Evolutionary conservation across 1,284 basidiomycete species (phyloP).

Genomic region (Neonothopanus nambi): DNA sequence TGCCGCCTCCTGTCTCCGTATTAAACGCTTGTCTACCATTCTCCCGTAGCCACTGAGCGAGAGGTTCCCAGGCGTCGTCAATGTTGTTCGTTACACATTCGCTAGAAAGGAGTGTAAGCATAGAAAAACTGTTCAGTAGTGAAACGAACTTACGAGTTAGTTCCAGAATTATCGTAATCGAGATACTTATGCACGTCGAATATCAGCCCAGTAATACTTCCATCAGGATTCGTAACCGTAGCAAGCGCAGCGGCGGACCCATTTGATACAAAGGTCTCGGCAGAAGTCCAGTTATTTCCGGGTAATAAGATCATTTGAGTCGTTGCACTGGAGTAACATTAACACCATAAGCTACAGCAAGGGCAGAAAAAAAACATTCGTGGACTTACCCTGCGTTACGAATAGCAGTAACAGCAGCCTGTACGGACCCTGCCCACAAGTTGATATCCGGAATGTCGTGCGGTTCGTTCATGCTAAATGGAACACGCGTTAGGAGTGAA

Average conservation of each 20-base stretch:
- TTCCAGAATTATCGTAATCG: slow-evolving; percentile 53
- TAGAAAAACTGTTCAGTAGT: too few species aligned
- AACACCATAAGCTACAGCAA: too few species aligned
- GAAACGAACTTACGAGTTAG: slow-evolving; percentile 38
- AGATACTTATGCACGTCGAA: slow-evolving; percentile 70
- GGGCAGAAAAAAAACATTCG: neutral
- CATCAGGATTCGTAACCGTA: slow-evolving; percentile 54
- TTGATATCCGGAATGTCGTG: slow-evolving; percentile 48
- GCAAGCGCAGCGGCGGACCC: slow-evolving; percentile 55
- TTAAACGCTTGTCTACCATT: slow-evolving; percentile 62
- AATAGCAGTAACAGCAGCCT: slow-evolving; percentile 57
- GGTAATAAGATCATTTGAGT: slow-evolving; percentile 55
- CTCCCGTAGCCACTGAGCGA: slow-evolving; percentile 49
- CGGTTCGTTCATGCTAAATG: slow-evolving; percentile 54
- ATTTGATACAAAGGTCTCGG: slow-evolving; percentile 50
- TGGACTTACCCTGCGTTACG: slow-evolving; percentile 43
- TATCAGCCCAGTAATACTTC: slow-evolving; percentile 47
- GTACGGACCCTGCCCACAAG: slow-evolving; percentile 45
- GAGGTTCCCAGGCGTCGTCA: slow-evolving; percentile 45
- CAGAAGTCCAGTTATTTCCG: slow-evolving; percentile 53
- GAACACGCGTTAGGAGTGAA: too few species aligned
- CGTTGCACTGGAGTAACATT: slow-evolving; percentile 42
- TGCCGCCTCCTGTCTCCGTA: slow-evolving; percentile 64
- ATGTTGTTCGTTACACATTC: slow-evolving; percentile 56
- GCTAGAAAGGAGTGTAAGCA: too few species aligned